Evolutionary conservation across 768 basidiomycete species (phyloP).

Genomic region (Suillus plorans): DNA sequence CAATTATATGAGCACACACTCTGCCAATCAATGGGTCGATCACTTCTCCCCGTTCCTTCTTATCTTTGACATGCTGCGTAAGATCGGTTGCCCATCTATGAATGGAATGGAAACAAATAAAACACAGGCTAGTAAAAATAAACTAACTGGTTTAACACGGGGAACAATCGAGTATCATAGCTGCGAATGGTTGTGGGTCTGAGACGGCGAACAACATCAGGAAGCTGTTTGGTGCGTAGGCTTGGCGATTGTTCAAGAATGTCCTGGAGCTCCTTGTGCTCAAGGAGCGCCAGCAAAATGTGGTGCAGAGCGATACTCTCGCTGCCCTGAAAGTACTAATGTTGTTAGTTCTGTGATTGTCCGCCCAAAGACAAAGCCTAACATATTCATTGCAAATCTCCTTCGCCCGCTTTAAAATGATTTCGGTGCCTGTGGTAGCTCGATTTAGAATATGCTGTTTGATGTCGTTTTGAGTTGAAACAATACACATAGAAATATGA

Average conservation of each 20-base stretch:
- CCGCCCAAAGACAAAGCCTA: not conserved
- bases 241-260: not conserved
- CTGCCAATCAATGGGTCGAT: conserved; percentile 10
- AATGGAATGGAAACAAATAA: not conserved
- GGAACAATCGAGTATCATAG: not conserved
- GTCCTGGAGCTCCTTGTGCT: not conserved
- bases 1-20: not conserved
- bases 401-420: not conserved
- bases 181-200: not conserved
- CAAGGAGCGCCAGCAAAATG: conserved; percentile 7
- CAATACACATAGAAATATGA: not conserved
- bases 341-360: not conserved
- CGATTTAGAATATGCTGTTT: not conserved
- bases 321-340: not conserved
- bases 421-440: not conserved
- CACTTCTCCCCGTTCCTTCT: conserved; percentile 2
- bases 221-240: not conserved
- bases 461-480: not conserved
- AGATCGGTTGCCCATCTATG: conserved; percentile 9
- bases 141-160: not conserved
- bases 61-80: conserved; percentile 5
- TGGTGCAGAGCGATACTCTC: conserved; percentile 6
- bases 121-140: not conserved
- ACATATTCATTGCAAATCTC: not conserved
- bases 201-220: not conserved